Conservation (phyloP, 2,329 filamentous ascomycete genomes). For the Aspergillaceae sp. region DNA sequence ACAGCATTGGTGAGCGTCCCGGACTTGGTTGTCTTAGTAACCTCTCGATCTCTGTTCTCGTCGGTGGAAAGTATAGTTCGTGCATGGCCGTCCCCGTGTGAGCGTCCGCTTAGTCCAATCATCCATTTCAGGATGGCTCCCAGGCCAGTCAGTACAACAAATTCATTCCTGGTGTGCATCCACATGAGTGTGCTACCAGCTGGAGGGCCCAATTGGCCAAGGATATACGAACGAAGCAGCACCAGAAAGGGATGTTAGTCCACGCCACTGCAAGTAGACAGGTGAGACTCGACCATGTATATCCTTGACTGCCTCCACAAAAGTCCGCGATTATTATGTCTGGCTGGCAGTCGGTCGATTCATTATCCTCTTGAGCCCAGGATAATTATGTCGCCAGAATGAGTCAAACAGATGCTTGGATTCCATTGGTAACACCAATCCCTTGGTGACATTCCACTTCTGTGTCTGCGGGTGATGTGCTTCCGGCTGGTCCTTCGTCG, state of each 20-base stretch:
- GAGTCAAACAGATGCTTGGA: conserved; percentile 34
- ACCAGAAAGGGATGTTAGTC: conserved; percentile 36
- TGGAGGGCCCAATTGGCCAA: conserved; percentile 37
- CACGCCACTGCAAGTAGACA: conserved; percentile 34
- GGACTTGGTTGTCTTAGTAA: no score
- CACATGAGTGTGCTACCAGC: conserved; percentile 26
- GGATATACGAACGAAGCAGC: conserved; percentile 33
- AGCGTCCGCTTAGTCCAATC: conserved; percentile 27
- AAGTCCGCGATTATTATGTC: conserved; percentile 39
- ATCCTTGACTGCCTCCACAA: conserved; percentile 36
- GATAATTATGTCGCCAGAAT: conserved; percentile 28
- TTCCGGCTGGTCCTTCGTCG: conserved; percentile 19
- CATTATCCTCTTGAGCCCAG: conserved; percentile 16
- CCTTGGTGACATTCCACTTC: conserved; percentile 24
- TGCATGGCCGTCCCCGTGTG: no score
- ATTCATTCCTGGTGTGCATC: conserved; percentile 30
- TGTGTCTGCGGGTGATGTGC: conserved; percentile 31
- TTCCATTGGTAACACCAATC: conserved; percentile 23
- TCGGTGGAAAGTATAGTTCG: no score
- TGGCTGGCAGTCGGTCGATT: conserved; percentile 18
- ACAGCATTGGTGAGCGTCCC: no score
- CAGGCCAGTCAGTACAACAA: conserved; percentile 23
- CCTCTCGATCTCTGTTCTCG: no score
- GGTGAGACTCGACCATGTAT: conserved; percentile 28
- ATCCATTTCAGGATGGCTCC: conserved; percentile 22